These are phyloP conservation scores for Ophiostoma sp. DNA, from an alignment of 2,329 filamentous ascomycete genomes.

Conservation along the genomic window DNA sequence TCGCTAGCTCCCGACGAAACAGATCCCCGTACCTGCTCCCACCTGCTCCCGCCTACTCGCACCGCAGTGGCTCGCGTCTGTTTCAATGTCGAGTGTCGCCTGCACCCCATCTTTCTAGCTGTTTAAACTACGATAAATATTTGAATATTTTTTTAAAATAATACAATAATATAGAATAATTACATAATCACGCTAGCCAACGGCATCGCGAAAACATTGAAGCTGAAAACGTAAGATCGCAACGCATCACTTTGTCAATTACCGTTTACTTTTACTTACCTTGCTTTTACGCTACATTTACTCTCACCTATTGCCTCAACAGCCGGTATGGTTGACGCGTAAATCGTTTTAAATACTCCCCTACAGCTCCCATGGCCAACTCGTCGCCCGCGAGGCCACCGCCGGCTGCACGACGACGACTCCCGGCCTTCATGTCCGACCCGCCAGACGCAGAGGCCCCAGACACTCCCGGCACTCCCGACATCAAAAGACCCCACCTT, in stretches of 20 bases:
- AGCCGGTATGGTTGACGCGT: neutral
- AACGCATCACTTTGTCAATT: neutral
- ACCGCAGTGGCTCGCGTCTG: constrained; percentile 7
- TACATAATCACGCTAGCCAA: constrained; percentile 5
- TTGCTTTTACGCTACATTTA: neutral
- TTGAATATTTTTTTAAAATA: too few relatives aligned
- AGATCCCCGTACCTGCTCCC: neutral
- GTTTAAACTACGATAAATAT: neutral
- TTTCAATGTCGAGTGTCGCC: constrained; percentile 3
- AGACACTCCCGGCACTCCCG: neutral
- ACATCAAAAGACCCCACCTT: constrained; percentile 7
- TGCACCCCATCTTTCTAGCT: neutral
- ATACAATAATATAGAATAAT: neutral
- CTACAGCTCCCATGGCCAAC: constrained; percentile 29
- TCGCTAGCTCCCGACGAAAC: neutral
- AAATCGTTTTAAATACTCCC: too few relatives aligned
- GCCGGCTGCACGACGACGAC: constrained; percentile 12
- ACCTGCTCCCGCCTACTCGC: neutral
- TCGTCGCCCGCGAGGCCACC: constrained; percentile 31
- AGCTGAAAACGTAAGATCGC: neutral
- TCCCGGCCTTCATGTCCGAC: constrained; percentile 20
- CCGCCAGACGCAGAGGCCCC: constrained; percentile 15
- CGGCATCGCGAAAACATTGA: constrained; percentile 14
- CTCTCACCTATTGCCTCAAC: neutral
- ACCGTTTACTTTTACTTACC: neutral